Evolutionary conservation across 1,139 yeast species (phyloP).

Genomic region (Candida sanyaensis): DNA sequence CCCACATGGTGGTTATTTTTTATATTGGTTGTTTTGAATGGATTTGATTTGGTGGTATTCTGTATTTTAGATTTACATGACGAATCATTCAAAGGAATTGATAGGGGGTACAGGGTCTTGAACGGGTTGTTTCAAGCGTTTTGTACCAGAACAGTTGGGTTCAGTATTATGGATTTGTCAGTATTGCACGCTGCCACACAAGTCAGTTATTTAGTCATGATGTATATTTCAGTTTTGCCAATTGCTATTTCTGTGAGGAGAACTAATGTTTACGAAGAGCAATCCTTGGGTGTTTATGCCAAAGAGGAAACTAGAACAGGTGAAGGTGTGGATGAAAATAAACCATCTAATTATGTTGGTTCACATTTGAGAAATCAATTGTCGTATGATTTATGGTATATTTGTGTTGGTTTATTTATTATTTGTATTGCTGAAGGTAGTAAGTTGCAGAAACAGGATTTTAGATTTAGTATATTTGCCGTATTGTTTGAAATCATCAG

Average conservation of each 20-base stretch:
- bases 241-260: conserved; percentile 94
- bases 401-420: conserved; percentile 81
- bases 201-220: conserved; percentile 92
- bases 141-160: conserved; percentile 93
- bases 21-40: conserved; percentile 71
- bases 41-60: conserved; percentile 76
- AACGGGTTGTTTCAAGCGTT: conserved; percentile 91
- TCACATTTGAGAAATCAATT: conserved; percentile 90
- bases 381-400: conserved; percentile 93
- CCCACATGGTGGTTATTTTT: conserved; percentile 95
- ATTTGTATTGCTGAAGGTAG: conserved; percentile 84
- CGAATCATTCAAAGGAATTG: conserved; percentile 45
- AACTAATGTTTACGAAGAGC: conserved; percentile 97
- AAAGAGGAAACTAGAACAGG: conserved; percentile 35
- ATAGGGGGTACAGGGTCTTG: conserved; percentile 68
- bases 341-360: conserved; percentile 67
- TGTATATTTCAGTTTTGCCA: conserved; percentile 96
- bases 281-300: conserved; percentile 81
- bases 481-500: conserved; percentile 86
- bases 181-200: conserved; percentile 86
- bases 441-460: conserved; percentile 47
- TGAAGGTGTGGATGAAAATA: conserved; percentile 33
- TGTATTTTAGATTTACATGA: conserved; percentile 72
- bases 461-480: conserved; percentile 66
- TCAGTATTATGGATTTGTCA: conserved; percentile 68